Percentiles rank a stretch among this genome's conserved stretches.
phyloP scores from a whole-genome alignment of 2,329 filamentous ascomycete genomes.

The Neofusicoccum sp. region DNA sequence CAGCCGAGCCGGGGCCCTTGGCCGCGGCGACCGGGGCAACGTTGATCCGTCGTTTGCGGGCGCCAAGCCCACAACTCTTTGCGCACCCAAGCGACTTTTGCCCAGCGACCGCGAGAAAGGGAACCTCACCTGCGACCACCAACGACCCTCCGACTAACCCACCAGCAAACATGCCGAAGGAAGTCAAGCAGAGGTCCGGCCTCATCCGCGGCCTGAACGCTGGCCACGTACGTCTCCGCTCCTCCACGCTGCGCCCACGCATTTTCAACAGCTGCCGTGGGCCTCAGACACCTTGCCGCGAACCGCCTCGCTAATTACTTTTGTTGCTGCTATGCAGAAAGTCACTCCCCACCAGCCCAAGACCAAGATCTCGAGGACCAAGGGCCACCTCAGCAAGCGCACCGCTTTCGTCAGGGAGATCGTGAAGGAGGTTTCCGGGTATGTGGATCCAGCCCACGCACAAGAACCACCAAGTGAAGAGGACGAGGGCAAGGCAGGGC shows the following conservation, averaged over 20 bases:
- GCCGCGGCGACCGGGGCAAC: not conserved
- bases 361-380: constrained; percentile 66
- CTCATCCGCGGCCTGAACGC: constrained; percentile 65
- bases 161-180: constrained; percentile 52
- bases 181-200: constrained; percentile 57
- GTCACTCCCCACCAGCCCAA: constrained; percentile 55
- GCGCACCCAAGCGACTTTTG: constrained; percentile 20
- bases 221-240: constrained; percentile 62
- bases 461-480: constrained; percentile 9
- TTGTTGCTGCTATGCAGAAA: constrained; percentile 46
- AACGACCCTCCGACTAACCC: constrained; percentile 28
- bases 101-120: constrained; percentile 7
- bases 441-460: constrained; percentile 46
- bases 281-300: constrained; percentile 15
- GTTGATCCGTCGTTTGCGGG: constrained; percentile 15
- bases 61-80: constrained; percentile 20
- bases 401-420: constrained; percentile 96
- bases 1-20: not conserved
- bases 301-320: constrained; percentile 29
- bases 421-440: constrained; percentile 97
- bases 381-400: constrained; percentile 95
- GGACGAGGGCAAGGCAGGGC: not conserved
- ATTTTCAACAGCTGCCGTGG: not conserved
- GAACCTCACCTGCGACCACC: constrained; percentile 15
- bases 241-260: constrained; percentile 7